Evolutionary conservation across 805 yeast genomes (phyloP), one percentile per base, ranked within the genome.

Genomic region (Saturnispora diversa): DNA sequence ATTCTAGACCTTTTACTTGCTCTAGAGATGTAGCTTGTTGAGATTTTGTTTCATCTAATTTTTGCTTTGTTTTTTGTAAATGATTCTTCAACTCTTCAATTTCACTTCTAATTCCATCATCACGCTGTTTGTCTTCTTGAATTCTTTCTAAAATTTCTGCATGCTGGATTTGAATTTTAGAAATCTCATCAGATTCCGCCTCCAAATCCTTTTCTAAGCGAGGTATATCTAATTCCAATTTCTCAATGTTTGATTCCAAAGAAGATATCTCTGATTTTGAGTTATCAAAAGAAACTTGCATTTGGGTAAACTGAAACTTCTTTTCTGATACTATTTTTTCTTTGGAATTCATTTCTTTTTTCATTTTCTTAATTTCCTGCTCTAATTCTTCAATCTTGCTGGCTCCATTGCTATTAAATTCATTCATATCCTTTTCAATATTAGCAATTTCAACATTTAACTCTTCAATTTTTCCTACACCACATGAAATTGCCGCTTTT

Each of bases 331-430:
- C 59, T 2, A 53, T 58, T 1, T 50, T 49, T 38, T 74, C 77
- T 16, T 63, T 49, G 2, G 51, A 37, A 2, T 49, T 53, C 0
- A 72, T 52, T 34, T 69, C 60, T 6, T 53, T 46, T 0, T 64
- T 52, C 4, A 81, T 56, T 6, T 52, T 47, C 9, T 55, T 52
- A 19, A 81, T 67, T 45, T 82, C 86, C 5, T 52, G 45, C 47
- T 74, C 70, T 31, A 83, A 62, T 51, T 82, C 75, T 36, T 74
- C 75, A 44, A 94, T 66, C 57, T 90, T 94, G 1, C 80, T 72
- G 1, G 88, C 85, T 50, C 87, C 88, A 56, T 94, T 82, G 32
- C 64, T 65, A 44, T 73, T 75, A 56, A 87, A 90, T 51, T 92
- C 97, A 39, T 70, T 67, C 65, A 87, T 84, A 56, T 92, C 97